Evolutionary conservation across 345 rosid species (phyloP).

Genomic region (Carallia brachiata): DNA sequence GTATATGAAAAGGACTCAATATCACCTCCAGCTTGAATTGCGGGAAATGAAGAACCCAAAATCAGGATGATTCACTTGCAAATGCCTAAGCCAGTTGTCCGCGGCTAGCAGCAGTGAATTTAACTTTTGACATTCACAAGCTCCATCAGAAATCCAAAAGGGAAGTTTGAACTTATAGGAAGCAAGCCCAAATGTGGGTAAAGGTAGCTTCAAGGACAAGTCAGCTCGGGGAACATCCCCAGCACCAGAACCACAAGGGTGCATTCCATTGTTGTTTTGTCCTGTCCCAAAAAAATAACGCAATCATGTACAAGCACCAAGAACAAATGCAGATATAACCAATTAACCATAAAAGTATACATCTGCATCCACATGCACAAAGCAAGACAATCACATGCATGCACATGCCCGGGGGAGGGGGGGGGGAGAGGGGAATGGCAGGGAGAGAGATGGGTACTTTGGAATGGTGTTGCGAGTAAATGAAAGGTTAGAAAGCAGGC

Average conservation of each 20-base stretch:
- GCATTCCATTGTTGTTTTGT: constrained; percentile 26
- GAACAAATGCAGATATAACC: background rate
- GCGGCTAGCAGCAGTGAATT: constrained; percentile 57
- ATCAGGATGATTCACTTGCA: constrained; percentile 78
- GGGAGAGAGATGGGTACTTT: constrained; percentile 39
- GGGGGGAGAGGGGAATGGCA: background rate
- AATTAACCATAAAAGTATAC: background rate
- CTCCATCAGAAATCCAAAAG: constrained; percentile 64
- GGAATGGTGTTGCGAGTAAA: constrained; percentile 54
- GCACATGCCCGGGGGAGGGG: background rate
- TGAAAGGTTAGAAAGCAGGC: constrained; percentile 90
- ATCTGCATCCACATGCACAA: background rate
- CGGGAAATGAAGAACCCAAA: constrained; percentile 64
- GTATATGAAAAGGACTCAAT: background rate
- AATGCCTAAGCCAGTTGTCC: constrained; percentile 65
- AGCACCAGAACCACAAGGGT: constrained; percentile 22
- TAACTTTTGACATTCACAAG: constrained; percentile 48
- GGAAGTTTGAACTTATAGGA: constrained; percentile 72
- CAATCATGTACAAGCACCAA: background rate
- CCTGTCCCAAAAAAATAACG: constrained; percentile 32
- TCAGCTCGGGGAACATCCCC: constrained; percentile 34
- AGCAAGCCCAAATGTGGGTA: constrained; percentile 79
- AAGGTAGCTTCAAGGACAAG: constrained; percentile 42
- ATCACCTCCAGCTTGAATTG: constrained; percentile 28
- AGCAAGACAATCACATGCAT: background rate